Percentiles rank a stretch among this genome's conserved stretches.
Conservation (phyloP, 2,329 filamentous ascomycete genomes). For the Aspergillus chevalieri region DNA sequence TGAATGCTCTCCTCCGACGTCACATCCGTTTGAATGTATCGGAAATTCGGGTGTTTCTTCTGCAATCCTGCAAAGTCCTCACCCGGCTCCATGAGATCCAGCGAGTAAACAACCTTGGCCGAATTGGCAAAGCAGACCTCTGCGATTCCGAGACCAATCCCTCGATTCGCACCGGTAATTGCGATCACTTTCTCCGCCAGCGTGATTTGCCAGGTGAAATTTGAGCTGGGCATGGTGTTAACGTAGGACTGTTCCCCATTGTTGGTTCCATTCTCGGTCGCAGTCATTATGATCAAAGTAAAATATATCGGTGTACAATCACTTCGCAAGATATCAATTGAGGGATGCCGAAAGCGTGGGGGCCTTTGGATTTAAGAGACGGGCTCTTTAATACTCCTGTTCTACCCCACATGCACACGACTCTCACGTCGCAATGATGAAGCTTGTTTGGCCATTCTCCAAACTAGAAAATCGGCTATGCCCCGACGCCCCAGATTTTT, state of each 20-base stretch:
- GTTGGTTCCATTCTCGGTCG: conserved; percentile 12
- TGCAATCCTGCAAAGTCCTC: conserved; percentile 31
- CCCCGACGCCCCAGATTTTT: not conserved
- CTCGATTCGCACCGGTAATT: conserved; percentile 25
- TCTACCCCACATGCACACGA: not conserved
- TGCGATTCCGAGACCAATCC: conserved; percentile 43
- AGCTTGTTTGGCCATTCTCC: not conserved
- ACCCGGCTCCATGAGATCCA: conserved; percentile 35
- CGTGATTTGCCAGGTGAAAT: conserved; percentile 42
- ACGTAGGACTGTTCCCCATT: conserved; percentile 26
- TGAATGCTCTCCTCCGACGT: conserved; percentile 38
- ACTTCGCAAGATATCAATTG: not conserved
- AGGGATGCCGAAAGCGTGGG: no score
- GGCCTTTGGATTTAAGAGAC: no score
- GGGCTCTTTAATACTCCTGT: not conserved
- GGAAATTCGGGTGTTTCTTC: conserved; percentile 39
- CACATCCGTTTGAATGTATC: conserved; percentile 44
- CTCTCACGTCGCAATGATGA: not conserved
- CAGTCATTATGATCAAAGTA: not conserved
- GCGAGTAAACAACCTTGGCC: conserved; percentile 36
- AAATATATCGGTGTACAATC: no score
- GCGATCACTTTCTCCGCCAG: conserved; percentile 35
- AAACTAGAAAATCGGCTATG: not conserved
- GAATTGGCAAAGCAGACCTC: conserved; percentile 43
- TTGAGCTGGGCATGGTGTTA: conserved; percentile 36